Percentiles rank a stretch among this genome's conserved stretches.
These are phyloP conservation scores for Fraxinus greggii DNA, from an alignment of 305 asterid genomes.

Conservation along the genomic window DNA sequence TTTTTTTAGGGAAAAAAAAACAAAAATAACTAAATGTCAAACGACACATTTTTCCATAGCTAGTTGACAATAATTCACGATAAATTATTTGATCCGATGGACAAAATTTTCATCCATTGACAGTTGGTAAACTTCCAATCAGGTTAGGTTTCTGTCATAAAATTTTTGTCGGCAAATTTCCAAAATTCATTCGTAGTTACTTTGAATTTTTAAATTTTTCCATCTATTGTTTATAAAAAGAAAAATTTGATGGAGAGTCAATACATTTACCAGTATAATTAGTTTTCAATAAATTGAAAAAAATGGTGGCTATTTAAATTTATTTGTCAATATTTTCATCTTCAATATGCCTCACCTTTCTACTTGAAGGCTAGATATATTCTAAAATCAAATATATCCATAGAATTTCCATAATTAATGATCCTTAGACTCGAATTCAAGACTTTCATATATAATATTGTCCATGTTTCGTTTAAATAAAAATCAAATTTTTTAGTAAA, in stretches of 20 bases:
- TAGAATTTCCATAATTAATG: too few relatives aligned
- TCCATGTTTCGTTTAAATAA: too few relatives aligned
- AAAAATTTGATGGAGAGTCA: too few relatives aligned
- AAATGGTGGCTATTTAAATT: too few relatives aligned
- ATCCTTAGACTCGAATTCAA: background rate
- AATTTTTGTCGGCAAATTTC: background rate
- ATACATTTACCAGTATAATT: background rate
- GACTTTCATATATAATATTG: background rate
- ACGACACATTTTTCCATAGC: background rate
- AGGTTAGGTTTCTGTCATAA: background rate
- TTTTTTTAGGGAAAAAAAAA: background rate
- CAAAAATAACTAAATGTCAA: background rate
- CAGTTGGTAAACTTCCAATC: background rate
- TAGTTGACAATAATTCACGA: background rate
- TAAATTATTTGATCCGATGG: background rate
- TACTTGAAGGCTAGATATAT: background rate
- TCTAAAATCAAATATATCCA: background rate
- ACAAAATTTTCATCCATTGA: background rate
- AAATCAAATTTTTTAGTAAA: too few relatives aligned
- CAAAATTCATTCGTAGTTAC: background rate
- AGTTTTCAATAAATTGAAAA: background rate
- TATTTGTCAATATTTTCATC: background rate
- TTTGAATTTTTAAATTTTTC: too few relatives aligned
- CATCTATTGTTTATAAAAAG: too few relatives aligned
- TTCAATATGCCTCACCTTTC: too few relatives aligned